These are phyloP conservation scores for Venturia asperata DNA, from an alignment of 2,329 filamentous ascomycete genomes.

Conservation along the genomic window DNA sequence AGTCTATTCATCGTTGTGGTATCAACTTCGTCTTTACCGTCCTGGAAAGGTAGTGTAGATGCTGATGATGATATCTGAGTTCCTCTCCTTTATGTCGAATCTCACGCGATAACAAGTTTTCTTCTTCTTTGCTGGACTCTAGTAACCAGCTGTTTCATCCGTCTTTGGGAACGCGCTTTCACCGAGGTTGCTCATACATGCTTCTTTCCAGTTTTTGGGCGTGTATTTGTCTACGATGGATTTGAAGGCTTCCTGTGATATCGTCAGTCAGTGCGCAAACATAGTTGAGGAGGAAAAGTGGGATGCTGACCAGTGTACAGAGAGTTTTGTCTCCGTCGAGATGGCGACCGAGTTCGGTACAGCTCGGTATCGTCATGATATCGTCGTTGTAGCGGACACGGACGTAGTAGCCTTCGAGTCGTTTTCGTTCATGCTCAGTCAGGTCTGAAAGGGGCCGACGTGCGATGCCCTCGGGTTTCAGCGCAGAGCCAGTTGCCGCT, in stretches of 20 bases:
- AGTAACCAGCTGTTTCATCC: conserved; percentile 30
- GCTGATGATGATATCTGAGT: no score
- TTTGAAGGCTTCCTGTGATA: conserved; percentile 73
- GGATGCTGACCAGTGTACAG: conserved; percentile 66
- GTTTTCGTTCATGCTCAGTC: conserved; percentile 49
- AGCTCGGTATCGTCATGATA: conserved; percentile 75
- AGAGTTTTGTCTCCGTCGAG: conserved; percentile 79
- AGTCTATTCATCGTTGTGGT: no score
- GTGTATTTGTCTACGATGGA: conserved; percentile 84
- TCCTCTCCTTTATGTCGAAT: no score
- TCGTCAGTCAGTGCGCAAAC: neutral
- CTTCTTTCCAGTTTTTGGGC: conserved; percentile 66
- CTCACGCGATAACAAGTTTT: no score
- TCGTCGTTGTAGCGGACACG: conserved; percentile 86
- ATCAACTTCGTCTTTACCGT: no score
- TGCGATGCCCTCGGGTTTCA: conserved; percentile 43
- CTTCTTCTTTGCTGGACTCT: neutral
- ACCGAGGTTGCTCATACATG: conserved; percentile 53
- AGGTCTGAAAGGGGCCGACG: conserved; percentile 54
- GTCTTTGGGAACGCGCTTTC: conserved; percentile 44
- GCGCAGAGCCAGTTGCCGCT: neutral
- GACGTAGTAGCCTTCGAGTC: conserved; percentile 73
- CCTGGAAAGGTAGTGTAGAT: no score
- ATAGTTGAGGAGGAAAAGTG: neutral
- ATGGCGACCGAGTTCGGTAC: conserved; percentile 69